phyloP scores from a whole-genome alignment of 257 asterid genomes.

The Ocimum tenuiflorum region DNA sequence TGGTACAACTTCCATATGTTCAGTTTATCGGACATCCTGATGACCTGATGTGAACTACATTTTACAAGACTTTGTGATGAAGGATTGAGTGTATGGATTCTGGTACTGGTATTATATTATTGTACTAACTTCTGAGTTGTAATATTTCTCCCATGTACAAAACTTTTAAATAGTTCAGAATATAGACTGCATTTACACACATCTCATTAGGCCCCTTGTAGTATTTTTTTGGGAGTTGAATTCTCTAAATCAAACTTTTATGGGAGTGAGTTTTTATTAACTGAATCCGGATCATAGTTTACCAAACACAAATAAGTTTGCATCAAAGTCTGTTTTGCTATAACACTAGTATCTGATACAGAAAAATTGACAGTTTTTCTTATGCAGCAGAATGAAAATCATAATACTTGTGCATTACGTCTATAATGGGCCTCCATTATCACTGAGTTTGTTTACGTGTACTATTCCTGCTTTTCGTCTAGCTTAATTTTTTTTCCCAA shows the following conservation, averaged over 20 bases:
- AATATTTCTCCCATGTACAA: not conserved
- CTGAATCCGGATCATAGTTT: not conserved
- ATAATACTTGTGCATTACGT: not conserved
- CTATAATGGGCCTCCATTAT: too few relatives aligned
- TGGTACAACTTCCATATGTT: not conserved
- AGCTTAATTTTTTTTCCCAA: conserved; percentile 17
- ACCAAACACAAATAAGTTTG: not conserved
- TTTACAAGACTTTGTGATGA: not conserved
- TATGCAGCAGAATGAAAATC: not conserved
- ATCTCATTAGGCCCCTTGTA: not conserved
- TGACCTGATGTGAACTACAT: not conserved
- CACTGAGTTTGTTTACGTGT: not conserved
- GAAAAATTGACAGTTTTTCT: not conserved
- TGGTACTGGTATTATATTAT: not conserved
- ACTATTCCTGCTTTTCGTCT: conserved; percentile 1
- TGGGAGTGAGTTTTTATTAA: not conserved
- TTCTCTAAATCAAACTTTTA: not conserved
- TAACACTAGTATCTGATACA: not conserved
- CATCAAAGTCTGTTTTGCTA: not conserved
- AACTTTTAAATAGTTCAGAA: not conserved
- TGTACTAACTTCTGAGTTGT: not conserved
- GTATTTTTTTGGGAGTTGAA: not conserved
- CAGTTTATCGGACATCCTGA: not conserved
- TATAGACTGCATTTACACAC: not conserved
- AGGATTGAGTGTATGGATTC: not conserved